These are phyloP conservation scores for Decorospora gaudefroyi DNA, from an alignment of 2,329 filamentous ascomycete genomes.

Conservation along the genomic window DNA sequence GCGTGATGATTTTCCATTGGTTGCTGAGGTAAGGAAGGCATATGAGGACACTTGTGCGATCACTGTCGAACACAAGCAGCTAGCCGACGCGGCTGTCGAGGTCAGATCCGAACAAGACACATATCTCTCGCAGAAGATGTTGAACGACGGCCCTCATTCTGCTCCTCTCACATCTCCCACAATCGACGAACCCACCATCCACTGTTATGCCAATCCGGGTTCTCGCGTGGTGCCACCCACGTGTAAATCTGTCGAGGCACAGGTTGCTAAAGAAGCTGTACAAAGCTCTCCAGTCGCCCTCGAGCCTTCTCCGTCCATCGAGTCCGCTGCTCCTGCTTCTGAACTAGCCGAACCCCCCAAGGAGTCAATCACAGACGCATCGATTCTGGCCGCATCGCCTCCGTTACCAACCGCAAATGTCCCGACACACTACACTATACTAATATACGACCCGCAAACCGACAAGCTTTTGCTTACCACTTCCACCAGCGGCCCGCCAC, in stretches of 20 bases:
- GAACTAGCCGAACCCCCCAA: neutral
- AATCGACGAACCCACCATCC: neutral
- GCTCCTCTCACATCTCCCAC: neutral
- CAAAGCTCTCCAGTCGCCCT: neutral
- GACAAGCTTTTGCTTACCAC: slow-evolving; percentile 34
- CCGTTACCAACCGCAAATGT: neutral
- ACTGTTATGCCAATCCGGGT: too few species aligned
- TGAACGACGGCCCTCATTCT: slow-evolving; percentile 19
- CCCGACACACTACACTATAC: slow-evolving; percentile 30
- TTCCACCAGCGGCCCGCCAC: slow-evolving; percentile 26
- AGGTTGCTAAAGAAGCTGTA: too few species aligned
- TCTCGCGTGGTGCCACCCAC: too few species aligned
- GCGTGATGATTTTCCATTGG: slow-evolving; percentile 25
- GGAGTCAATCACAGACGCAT: neutral
- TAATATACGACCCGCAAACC: slow-evolving; percentile 34
- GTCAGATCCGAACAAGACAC: neutral
- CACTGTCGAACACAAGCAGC: slow-evolving; percentile 30
- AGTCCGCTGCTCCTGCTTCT: neutral
- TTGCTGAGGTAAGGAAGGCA: slow-evolving; percentile 30
- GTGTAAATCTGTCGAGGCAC: too few species aligned
- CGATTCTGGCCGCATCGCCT: neutral
- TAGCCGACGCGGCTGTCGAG: slow-evolving; percentile 4
- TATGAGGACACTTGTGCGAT: slow-evolving; percentile 40
- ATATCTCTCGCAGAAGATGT: slow-evolving; percentile 11
- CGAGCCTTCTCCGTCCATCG: neutral